Evolutionary conservation across 306 rosid species (phyloP).

Genomic region (Inga laurina): DNA sequence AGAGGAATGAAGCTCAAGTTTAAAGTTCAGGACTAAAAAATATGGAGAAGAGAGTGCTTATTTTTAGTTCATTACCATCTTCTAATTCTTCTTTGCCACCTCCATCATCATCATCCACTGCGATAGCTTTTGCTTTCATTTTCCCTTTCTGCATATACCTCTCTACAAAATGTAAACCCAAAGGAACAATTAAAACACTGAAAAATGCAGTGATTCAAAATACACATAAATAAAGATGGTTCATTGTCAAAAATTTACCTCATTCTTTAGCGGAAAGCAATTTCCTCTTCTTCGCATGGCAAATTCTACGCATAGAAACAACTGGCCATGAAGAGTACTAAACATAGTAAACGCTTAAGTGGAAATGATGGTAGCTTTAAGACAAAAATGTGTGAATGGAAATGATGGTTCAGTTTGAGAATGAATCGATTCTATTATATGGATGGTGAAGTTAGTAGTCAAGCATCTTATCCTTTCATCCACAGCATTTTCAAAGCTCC

Average conservation of each 20-base stretch:
- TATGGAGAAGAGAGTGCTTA: too few relatives aligned
- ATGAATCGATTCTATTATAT: too few relatives aligned
- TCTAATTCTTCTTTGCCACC: slow-evolving; percentile 12
- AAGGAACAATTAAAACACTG: neutral
- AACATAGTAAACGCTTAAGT: neutral
- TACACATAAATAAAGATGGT: neutral
- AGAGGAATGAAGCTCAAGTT: too few relatives aligned
- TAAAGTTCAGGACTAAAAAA: too few relatives aligned
- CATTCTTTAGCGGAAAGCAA: neutral
- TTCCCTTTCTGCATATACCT: neutral
- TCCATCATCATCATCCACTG: neutral
- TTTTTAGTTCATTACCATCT: neutral
- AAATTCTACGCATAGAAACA: slow-evolving; percentile 21
- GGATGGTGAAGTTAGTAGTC: too few relatives aligned
- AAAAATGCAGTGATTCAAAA: neutral
- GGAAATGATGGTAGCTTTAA: neutral
- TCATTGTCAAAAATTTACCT: slow-evolving; percentile 17
- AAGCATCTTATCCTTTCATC: too few relatives aligned
- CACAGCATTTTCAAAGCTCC: too few relatives aligned
- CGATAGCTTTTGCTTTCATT: neutral
- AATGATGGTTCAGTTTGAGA: too few relatives aligned
- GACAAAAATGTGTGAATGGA: too few relatives aligned
- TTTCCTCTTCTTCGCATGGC: slow-evolving; percentile 28
- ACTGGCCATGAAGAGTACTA: slow-evolving; percentile 27
- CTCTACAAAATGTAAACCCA: neutral